phyloP scores from a whole-genome alignment of 495 filamentous ascomycete species.

The Aspergillus sclerotiicarbonarius region DNA sequence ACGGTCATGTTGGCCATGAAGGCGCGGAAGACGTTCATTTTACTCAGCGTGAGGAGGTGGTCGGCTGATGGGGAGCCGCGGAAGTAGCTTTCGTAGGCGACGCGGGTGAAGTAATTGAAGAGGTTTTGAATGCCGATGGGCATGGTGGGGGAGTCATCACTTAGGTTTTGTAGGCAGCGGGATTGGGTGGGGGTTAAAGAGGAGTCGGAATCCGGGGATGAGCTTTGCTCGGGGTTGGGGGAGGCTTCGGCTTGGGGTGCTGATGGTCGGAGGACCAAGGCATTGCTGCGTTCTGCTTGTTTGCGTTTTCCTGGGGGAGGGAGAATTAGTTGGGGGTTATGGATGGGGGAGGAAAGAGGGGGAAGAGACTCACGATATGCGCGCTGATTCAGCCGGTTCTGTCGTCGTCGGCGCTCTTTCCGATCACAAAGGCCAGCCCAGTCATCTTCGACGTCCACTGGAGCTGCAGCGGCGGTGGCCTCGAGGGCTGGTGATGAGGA shows the following conservation, averaged over 20 bases:
- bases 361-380: conserved; percentile 33
- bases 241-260: neutral
- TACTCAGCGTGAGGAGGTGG: conserved; percentile 41
- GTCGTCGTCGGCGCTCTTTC: conserved; percentile 37
- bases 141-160: neutral
- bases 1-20: conserved; percentile 25
- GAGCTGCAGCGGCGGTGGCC: neutral
- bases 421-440: conserved; percentile 40
- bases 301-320: conserved; percentile 25
- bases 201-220: neutral
- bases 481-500: neutral
- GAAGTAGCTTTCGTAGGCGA: conserved; percentile 32
- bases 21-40: conserved; percentile 45
- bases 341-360: conserved; percentile 12
- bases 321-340: neutral
- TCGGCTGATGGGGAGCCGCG: conserved; percentile 33
- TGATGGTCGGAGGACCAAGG: neutral
- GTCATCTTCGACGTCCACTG: conserved; percentile 25
- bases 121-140: conserved; percentile 8
- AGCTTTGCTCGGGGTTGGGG: neutral
- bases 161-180: neutral
- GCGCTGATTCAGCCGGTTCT: conserved; percentile 47
- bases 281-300: conserved; percentile 10
- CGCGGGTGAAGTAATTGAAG: conserved; percentile 25
- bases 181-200: neutral